These are phyloP conservation scores for Suillus tomentosus DNA, from an alignment of 768 basidiomycete species.

Conservation along the genomic window DNA sequence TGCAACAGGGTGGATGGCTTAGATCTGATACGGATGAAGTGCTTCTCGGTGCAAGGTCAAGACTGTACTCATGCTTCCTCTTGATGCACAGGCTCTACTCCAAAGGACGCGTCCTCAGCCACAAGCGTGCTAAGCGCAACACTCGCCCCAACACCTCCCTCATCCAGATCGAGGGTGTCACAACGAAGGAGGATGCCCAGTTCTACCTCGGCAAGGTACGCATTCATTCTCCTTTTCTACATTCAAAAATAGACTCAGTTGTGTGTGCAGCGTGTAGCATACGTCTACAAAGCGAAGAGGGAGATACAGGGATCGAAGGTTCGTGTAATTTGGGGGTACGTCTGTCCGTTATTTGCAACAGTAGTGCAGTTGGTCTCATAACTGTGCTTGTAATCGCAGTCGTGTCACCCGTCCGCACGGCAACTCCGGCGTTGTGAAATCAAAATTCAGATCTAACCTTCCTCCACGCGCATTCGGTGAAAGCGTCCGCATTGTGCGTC, in stretches of 20 bases:
- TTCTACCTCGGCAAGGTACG: slow-evolving; percentile 98
- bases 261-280: slow-evolving; percentile 80
- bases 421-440: slow-evolving; percentile 92
- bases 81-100: slow-evolving; percentile 72
- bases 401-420: slow-evolving; percentile 95
- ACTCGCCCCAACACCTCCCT: slow-evolving; percentile 94
- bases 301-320: slow-evolving; percentile 94
- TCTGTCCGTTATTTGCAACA: slow-evolving; percentile 14
- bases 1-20: slow-evolving; percentile 11
- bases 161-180: slow-evolving; percentile 96
- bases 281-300: slow-evolving; percentile 96
- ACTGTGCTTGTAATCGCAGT: slow-evolving; percentile 38
- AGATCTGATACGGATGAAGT: slow-evolving; percentile 17
- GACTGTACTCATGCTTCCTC: slow-evolving; percentile 8
- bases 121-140: slow-evolving; percentile 99
- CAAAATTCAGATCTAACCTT: slow-evolving; percentile 95
- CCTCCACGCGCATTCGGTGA: slow-evolving; percentile 95
- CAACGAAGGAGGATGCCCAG: slow-evolving; percentile 89
- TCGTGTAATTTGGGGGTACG: slow-evolving; percentile 98
- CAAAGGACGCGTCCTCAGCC: slow-evolving; percentile 96
- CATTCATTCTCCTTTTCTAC: slow-evolving; percentile 4
- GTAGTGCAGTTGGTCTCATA: neutral
- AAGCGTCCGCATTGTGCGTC: slow-evolving; percentile 82
- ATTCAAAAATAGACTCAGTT: slow-evolving; percentile 10
- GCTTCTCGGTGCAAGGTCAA: slow-evolving; percentile 12